These are phyloP conservation scores for Aspergillus novoparasiticus DNA, from an alignment of 2,329 filamentous ascomycete species.

Conservation along the genomic window DNA sequence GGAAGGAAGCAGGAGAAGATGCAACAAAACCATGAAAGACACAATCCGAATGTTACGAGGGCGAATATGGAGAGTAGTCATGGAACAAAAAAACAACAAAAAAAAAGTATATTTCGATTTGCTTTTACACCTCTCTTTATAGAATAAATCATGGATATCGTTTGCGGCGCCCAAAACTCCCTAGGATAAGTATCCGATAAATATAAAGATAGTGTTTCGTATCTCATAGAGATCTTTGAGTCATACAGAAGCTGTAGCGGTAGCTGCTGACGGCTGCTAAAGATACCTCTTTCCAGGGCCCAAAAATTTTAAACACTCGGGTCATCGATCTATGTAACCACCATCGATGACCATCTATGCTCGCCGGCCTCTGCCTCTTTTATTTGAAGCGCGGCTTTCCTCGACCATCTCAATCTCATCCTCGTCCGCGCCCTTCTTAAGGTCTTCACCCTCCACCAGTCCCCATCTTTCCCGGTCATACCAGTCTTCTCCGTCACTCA, in stretches of 20 bases:
- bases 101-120: neutral
- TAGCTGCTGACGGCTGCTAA: neutral
- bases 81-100: neutral
- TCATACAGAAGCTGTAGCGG: neutral
- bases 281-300: neutral
- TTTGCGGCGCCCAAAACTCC: neutral
- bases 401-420: constrained; percentile 60
- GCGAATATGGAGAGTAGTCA: neutral
- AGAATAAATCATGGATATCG: neutral
- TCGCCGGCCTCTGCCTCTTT: constrained; percentile 43
- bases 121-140: neutral
- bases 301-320: constrained; percentile 18
- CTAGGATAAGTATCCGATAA: neutral
- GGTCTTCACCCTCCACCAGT: constrained; percentile 54
- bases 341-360: constrained; percentile 22
- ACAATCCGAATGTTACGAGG: neutral
- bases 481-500: constrained; percentile 71
- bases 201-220: neutral
- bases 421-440: constrained; percentile 63
- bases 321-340: constrained; percentile 26
- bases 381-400: constrained; percentile 42
- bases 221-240: neutral
- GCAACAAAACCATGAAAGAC: neutral
- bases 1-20: neutral
- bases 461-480: constrained; percentile 65